Percentiles rank a stretch among this genome's conserved stretches.
Conservation (phyloP, 2,329 filamentous ascomycete genomes). For the Mariannaea elegans region DNA sequence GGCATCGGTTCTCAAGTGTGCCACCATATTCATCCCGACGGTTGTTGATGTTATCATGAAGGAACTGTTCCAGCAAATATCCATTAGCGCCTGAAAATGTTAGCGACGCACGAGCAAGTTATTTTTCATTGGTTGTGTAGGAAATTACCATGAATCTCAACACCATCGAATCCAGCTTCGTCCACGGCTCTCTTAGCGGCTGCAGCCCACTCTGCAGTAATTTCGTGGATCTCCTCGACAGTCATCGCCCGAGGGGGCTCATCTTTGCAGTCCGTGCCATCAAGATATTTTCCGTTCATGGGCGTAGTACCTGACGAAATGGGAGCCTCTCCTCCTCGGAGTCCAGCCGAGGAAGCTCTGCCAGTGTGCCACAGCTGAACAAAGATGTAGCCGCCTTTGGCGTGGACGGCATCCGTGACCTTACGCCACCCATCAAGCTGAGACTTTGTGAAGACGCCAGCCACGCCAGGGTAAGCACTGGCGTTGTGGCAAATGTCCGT, state of each 20-base stretch:
- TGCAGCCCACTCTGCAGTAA: constrained; percentile 67
- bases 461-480: constrained; percentile 41
- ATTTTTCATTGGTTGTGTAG: neutral
- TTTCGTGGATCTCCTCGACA: constrained; percentile 68
- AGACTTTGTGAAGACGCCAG: constrained; percentile 41
- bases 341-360: constrained; percentile 53
- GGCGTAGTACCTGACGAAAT: constrained; percentile 40
- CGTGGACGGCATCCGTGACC: constrained; percentile 40
- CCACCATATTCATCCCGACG: constrained; percentile 32
- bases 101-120: too few species aligned
- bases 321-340: constrained; percentile 34
- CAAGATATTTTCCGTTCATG: constrained; percentile 59
- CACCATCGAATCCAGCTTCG: constrained; percentile 71
- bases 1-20: constrained; percentile 32
- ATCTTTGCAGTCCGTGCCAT: constrained; percentile 35
- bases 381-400: constrained; percentile 57
- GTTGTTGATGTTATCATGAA: constrained; percentile 32
- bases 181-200: constrained; percentile 65
- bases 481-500: constrained; percentile 43
- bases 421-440: constrained; percentile 42
- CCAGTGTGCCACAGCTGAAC: constrained; percentile 70
- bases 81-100: constrained; percentile 30
- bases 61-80: constrained; percentile 31
- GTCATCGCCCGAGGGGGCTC: constrained; percentile 69
- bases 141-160: constrained; percentile 63